Conservation (phyloP, 1,139 yeast species). For the Candida labiduridarum region DNA sequence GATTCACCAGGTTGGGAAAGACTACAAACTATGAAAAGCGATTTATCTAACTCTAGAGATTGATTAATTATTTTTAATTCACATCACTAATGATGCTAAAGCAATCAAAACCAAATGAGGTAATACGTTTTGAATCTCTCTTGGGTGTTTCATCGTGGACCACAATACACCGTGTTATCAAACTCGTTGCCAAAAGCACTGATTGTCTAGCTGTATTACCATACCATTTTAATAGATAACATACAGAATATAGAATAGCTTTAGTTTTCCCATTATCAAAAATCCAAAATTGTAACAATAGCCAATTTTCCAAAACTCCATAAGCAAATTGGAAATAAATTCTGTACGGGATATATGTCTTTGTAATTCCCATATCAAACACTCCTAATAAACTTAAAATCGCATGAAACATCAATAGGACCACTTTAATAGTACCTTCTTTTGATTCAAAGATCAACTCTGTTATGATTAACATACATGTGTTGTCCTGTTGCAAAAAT, state of each 20-base stretch:
- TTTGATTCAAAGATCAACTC: conserved; percentile 13
- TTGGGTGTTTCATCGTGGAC: neutral
- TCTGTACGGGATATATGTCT: conserved; percentile 4
- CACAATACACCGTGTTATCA: neutral
- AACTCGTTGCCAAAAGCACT: neutral
- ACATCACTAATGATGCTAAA: conserved; percentile 31
- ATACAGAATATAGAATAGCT: conserved; percentile 13
- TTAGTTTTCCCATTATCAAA: conserved; percentile 10
- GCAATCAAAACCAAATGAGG: conserved; percentile 33
- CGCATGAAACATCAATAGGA: conserved; percentile 11
- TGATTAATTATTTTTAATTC: conserved; percentile 6
- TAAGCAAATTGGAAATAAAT: conserved; percentile 10
- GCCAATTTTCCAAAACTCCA: conserved; percentile 12
- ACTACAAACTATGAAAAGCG: conserved; percentile 56
- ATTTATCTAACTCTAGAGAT: conserved; percentile 22
- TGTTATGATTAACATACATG: conserved; percentile 14
- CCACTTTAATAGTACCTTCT: conserved; percentile 6
- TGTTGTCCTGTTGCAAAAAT: conserved; percentile 11
- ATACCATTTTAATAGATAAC: conserved; percentile 15
- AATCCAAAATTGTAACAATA: conserved; percentile 14
- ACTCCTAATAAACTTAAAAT: conserved; percentile 11
- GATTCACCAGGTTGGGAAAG: conserved; percentile 77
- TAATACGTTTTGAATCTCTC: conserved; percentile 12
- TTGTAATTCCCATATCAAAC: conserved; percentile 6
- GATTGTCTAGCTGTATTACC: conserved; percentile 7